Percentiles rank a stretch among this genome's conserved stretches.
phyloP scores from a whole-genome alignment of 257 asterid species.

The Solanum corneliomulleri region DNA sequence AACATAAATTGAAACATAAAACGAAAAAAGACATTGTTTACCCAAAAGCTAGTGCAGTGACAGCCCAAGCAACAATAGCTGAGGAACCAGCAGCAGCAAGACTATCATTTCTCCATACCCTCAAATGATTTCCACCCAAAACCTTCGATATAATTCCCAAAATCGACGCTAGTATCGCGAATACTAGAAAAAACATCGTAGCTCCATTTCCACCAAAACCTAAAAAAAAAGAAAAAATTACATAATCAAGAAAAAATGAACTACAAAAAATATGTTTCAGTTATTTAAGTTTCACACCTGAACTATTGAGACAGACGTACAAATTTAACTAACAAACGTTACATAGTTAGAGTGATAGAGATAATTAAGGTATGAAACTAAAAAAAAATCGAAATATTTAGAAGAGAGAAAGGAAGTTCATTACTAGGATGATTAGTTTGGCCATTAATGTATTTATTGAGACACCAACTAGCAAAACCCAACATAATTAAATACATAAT shows the following conservation, averaged over 20 bases:
- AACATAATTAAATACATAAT: slow-evolving; percentile 58
- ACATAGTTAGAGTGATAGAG: no score
- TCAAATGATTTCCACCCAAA: slow-evolving; percentile 61
- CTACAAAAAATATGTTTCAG: background rate
- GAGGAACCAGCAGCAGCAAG: slow-evolving; percentile 79
- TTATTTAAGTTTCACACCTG: background rate
- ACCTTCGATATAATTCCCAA: slow-evolving; percentile 66
- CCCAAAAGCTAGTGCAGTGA: slow-evolving; percentile 76
- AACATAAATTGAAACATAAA: background rate
- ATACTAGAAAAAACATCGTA: slow-evolving; percentile 45
- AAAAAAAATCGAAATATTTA: no score
- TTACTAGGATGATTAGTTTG: slow-evolving; percentile 75
- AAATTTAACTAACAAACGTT: no score
- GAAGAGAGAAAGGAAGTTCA: background rate
- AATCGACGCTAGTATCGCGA: slow-evolving; percentile 56
- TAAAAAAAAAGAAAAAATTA: background rate
- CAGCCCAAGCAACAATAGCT: slow-evolving; percentile 70
- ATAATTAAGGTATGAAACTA: no score
- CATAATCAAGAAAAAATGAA: background rate
- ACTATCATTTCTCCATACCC: slow-evolving; percentile 79
- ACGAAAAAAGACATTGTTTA: background rate
- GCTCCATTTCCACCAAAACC: slow-evolving; percentile 92
- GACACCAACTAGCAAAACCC: slow-evolving; percentile 88
- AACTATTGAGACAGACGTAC: no score
- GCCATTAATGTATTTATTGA: slow-evolving; percentile 66